phyloP scores from a whole-genome alignment of 1,284 basidiomycete species.

The Ceratobasidium papillatum region DNA sequence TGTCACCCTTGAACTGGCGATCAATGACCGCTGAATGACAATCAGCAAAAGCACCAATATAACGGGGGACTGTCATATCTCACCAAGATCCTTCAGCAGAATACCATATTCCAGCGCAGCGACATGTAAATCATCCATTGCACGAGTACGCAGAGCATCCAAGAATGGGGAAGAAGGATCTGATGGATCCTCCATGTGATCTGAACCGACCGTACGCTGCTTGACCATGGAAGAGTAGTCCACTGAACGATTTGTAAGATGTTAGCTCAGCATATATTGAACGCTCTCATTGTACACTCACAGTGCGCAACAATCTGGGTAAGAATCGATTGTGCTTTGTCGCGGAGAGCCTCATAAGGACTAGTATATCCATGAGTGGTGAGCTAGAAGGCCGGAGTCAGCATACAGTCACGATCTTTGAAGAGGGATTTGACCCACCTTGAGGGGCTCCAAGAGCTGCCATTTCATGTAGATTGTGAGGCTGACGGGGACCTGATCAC shows the following conservation, averaged over 20 bases:
- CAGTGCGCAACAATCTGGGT: constrained; percentile 83
- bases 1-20: constrained; percentile 81
- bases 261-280: not conserved
- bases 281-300: constrained; percentile 50
- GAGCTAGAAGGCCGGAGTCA: constrained; percentile 52
- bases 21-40: constrained; percentile 72
- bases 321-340: constrained; percentile 83
- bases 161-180: constrained; percentile 78
- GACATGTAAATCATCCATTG: constrained; percentile 82
- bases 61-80: constrained; percentile 44
- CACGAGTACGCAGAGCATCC: constrained; percentile 77
- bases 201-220: constrained; percentile 76
- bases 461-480: constrained; percentile 83
- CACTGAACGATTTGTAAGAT: constrained; percentile 48
- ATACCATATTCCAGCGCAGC: constrained; percentile 83
- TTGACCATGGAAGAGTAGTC: constrained; percentile 75
- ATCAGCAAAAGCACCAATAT: not conserved
- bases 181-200: constrained; percentile 66
- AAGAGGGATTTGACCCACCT: constrained; percentile 51
- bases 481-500: constrained; percentile 83
- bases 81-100: constrained; percentile 76
- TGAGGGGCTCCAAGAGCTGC: constrained; percentile 79
- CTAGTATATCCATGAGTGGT: constrained; percentile 82
- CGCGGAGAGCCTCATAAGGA: constrained; percentile 77
- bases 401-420: constrained; percentile 24